These are phyloP conservation scores for Mayamaea pseudoterrestris DNA, from an alignment of 108 stramenopile species.

Conservation along the genomic window DNA sequence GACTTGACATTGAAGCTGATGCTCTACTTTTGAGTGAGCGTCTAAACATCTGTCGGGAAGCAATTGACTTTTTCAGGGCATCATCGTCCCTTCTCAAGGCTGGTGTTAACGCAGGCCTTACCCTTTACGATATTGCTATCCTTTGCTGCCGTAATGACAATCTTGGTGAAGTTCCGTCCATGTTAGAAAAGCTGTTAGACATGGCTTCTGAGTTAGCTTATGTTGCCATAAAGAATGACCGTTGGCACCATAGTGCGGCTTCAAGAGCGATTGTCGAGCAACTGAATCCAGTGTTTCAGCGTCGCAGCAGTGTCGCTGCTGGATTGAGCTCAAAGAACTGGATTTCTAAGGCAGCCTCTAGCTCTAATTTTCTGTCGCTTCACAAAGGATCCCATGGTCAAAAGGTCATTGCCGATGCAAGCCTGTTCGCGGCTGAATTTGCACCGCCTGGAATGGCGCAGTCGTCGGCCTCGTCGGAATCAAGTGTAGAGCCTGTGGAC, in stretches of 20 bases:
- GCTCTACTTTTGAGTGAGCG: constrained; percentile 44
- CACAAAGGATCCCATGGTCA: no score
- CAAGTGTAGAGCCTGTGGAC: constrained; percentile 40
- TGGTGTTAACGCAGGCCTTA: constrained; percentile 57
- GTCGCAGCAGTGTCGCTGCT: constrained; percentile 6
- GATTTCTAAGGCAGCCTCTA: no score
- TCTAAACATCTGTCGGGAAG: constrained; percentile 49
- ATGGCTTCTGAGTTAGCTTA: constrained; percentile 70
- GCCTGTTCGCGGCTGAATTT: no score
- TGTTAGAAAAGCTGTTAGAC: constrained; percentile 52
- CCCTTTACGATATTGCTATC: constrained; percentile 73
- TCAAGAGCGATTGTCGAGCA: constrained; percentile 63
- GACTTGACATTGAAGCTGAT: constrained; percentile 69
- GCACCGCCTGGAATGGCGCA: constrained; percentile 33
- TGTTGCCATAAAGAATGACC: constrained; percentile 59
- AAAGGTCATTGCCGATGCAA: no score
- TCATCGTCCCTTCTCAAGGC: constrained; percentile 55
- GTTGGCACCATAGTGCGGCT: constrained; percentile 72
- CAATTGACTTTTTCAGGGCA: constrained; percentile 66
- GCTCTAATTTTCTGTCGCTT: no score
- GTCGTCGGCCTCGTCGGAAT: constrained; percentile 63
- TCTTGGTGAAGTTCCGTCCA: constrained; percentile 60
- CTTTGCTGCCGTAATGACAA: constrained; percentile 78
- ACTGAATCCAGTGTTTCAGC: constrained; percentile 39
- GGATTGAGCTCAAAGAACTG: no score